A percentile compares a stretch with the other conserved stretches of the same genome.
Evolutionary conservation across 1,284 basidiomycete genomes (phyloP).

Genomic region (Moniliella sp.): DNA sequence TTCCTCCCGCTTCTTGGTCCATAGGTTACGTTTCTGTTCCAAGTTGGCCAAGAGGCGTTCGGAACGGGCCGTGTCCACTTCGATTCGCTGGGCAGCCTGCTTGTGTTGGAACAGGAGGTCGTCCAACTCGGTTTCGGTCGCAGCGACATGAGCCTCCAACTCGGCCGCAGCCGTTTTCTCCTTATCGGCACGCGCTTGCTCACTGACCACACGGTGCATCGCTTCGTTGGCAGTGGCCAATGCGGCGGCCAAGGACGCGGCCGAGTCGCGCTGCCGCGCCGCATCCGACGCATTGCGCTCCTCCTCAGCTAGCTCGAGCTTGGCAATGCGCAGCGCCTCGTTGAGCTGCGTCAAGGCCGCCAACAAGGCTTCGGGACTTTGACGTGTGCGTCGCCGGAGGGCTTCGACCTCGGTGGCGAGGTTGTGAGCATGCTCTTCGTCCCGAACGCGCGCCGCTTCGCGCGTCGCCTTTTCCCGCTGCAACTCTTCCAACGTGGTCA

Average conservation of each 20-base stretch:
- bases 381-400: constrained; percentile 16
- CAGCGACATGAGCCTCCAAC: neutral
- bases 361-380: constrained; percentile 16
- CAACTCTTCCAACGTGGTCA: constrained; percentile 46
- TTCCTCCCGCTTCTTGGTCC: neutral
- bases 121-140: neutral
- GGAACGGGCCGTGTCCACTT: neutral
- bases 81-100: neutral
- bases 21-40: neutral
- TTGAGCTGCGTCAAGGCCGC: constrained; percentile 9
- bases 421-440: constrained; percentile 16
- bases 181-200: neutral
- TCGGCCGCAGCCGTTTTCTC: neutral
- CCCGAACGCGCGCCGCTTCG: constrained; percentile 11
- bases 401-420: constrained; percentile 14
- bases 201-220: neutral
- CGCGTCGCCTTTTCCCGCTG: constrained; percentile 49
- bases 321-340: constrained; percentile 49
- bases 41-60: neutral
- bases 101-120: neutral
- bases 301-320: constrained; percentile 51
- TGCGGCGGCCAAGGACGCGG: no score
- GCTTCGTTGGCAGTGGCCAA: neutral
- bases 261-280: no score
- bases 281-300: constrained; percentile 30